Evolutionary conservation across 306 rosid species (phyloP).

Genomic region (Cucurbita ficifolia): DNA sequence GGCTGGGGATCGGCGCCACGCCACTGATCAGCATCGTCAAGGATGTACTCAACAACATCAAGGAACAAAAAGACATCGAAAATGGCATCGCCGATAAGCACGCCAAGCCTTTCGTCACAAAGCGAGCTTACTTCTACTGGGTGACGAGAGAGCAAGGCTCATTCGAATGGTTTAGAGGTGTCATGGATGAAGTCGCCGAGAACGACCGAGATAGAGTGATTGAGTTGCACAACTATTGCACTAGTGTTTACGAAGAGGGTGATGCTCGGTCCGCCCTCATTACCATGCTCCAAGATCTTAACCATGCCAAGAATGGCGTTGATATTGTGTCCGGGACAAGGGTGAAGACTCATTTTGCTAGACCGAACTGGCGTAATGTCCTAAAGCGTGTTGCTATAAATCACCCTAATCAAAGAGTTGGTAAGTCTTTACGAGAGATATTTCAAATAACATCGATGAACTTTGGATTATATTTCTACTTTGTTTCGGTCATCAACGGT

Average conservation of each 20-base stretch:
- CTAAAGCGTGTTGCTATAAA: slow-evolving; percentile 47
- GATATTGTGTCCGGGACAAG: slow-evolving; percentile 73
- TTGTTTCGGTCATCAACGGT: neutral
- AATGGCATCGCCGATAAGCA: slow-evolving; percentile 28
- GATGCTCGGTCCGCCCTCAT: slow-evolving; percentile 76
- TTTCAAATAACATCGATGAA: no score
- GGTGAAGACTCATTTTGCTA: slow-evolving; percentile 71
- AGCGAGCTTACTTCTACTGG: slow-evolving; percentile 83
- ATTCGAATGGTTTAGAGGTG: slow-evolving; percentile 80
- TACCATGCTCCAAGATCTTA: slow-evolving; percentile 76
- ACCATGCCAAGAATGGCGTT: slow-evolving; percentile 67
- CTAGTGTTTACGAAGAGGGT: slow-evolving; percentile 85
- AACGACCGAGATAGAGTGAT: slow-evolving; percentile 43
- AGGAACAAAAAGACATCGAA: slow-evolving; percentile 41
- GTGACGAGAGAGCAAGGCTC: slow-evolving; percentile 88
- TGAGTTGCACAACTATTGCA: slow-evolving; percentile 75
- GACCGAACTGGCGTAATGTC: slow-evolving; percentile 75
- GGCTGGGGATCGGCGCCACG: slow-evolving; percentile 84
- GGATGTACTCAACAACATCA: slow-evolving; percentile 68
- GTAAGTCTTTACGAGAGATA: slow-evolving; percentile 24
- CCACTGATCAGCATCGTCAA: slow-evolving; percentile 72
- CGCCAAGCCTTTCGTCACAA: slow-evolving; percentile 42
- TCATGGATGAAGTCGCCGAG: slow-evolving; percentile 75
- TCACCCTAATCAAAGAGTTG: slow-evolving; percentile 51
- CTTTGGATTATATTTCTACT: neutral